Conservation (phyloP, 108 stramenopile species). For the Skeletonema menzelii region DNA sequence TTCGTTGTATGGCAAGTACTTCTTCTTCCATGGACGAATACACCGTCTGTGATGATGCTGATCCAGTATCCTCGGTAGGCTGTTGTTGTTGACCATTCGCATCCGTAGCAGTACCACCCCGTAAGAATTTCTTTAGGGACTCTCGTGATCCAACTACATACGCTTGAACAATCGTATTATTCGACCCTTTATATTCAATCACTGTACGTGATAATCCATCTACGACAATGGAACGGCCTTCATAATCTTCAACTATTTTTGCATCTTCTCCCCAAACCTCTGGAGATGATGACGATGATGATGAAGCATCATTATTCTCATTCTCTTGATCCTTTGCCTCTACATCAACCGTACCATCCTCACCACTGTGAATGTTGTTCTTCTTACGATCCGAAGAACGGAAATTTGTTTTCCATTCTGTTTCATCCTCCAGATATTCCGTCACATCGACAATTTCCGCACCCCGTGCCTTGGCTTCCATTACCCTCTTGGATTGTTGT, state of each 20-base stretch:
- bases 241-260: slow-evolving; percentile 80
- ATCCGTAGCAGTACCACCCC: slow-evolving; percentile 42
- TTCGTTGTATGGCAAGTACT: slow-evolving; percentile 52
- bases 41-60: slow-evolving; percentile 1
- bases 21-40: slow-evolving; percentile 46
- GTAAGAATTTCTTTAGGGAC: slow-evolving; percentile 66
- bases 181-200: slow-evolving; percentile 74
- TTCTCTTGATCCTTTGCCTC: slow-evolving; percentile 8
- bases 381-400: slow-evolving; percentile 26
- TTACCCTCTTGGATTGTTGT: slow-evolving; percentile 8
- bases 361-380: neutral
- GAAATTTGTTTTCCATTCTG: slow-evolving; percentile 50
- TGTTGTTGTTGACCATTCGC: neutral
- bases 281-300: slow-evolving; percentile 40
- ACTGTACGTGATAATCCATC: slow-evolving; percentile 71
- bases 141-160: slow-evolving; percentile 81
- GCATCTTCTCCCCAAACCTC: slow-evolving; percentile 87
- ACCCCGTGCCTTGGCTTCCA: slow-evolving; percentile 57
- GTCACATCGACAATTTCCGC: slow-evolving; percentile 81
- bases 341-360: neutral
- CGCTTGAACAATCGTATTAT: slow-evolving; percentile 70
- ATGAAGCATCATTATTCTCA: slow-evolving; percentile 22
- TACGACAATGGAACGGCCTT: slow-evolving; percentile 70
- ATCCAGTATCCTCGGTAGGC: neutral
- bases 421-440: slow-evolving; percentile 64